These are phyloP conservation scores for Polytrichum commune DNA, from an alignment of 225 moss, liverwort and hornwort species.

Conservation along the genomic window DNA sequence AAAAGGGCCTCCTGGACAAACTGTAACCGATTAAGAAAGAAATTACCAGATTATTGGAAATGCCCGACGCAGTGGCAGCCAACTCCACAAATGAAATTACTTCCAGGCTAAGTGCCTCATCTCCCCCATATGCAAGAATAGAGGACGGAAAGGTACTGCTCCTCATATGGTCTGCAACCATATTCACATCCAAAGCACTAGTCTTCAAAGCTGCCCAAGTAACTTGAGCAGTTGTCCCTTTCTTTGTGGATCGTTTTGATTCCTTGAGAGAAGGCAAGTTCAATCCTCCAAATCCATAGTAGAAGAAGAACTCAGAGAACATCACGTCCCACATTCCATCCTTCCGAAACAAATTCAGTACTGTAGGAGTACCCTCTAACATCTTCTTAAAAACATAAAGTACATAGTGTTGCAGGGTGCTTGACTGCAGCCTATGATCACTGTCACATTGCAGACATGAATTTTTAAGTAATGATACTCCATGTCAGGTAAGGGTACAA, in stretches of 20 bases:
- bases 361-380: conserved; percentile 70
- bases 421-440: conserved; percentile 45
- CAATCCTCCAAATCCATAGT: conserved; percentile 56
- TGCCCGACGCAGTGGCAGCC: conserved; percentile 65
- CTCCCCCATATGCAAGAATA: conserved; percentile 38
- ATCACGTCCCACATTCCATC: conserved; percentile 70
- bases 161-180: conserved; percentile 19
- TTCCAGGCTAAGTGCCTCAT: conserved; percentile 72
- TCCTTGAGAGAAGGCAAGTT: conserved; percentile 24
- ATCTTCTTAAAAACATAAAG: conserved; percentile 79
- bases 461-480: too few species aligned
- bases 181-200: conserved; percentile 19
- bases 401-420: conserved; percentile 77
- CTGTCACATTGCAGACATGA: conserved; percentile 1
- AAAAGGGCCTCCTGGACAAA: too few species aligned
- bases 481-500: too few species aligned
- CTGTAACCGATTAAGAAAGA: neutral
- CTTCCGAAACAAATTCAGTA: conserved; percentile 68
- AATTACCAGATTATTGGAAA: conserved; percentile 64
- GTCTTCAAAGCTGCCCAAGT: conserved; percentile 28
- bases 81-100: conserved; percentile 85
- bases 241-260: conserved; percentile 14
- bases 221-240: conserved; percentile 18
- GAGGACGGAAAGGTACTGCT: conserved; percentile 21
- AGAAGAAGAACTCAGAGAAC: conserved; percentile 78